Base-by-base conservation (phyloP, 2,329 filamentous ascomycete species). In the Orbilia javanica region DNA sequence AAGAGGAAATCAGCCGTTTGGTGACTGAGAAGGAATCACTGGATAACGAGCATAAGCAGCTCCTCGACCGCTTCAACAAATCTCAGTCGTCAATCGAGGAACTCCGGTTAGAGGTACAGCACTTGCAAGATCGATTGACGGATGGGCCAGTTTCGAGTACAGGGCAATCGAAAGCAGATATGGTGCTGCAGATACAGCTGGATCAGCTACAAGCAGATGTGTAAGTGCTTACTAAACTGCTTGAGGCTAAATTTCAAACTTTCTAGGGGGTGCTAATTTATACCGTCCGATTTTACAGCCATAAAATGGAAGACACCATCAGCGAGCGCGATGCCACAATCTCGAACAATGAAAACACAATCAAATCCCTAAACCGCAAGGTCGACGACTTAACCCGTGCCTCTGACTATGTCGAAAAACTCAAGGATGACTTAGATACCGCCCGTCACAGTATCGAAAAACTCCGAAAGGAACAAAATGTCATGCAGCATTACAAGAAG, bases 361-460 rank as follows among this genome's bases (percentile, higher is more conserved):
- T 82, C 63, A 77, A 81, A 55, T 68, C 60, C 13, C 75, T 81
- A 20, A 81, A 80, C 42, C 80, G 81, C 65, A 80, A 80, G 48
- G 71, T 80, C 11, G 81, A 82, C 20, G 81, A 82, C 55, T 69
- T 82, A 18, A 65, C 80, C 20, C 80, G 80, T 10, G 80, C 81
- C 20, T 80, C 81, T 2, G 81, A 81, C 39, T 48, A 70, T 4
- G 80, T 79, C 6, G 67, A 81, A 52, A 81, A 81, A 25, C 81
- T 81, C 44, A 82, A 82, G 60, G 81, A 82, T 52, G 81, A 82
- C 25, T 68, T 82, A 2, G 81, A 82, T 52, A 81, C 81, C 25
- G 76, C 81, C 44, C 79, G 80, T 25, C 81, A 82, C 70, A 81
- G 80, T 10, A 80, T 82, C 27, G 81, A 82, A 50, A 81, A 81